Evolutionary conservation across 208 protist genomes (phyloP).

Genomic region (Trypanosomatidae sp.): DNA sequence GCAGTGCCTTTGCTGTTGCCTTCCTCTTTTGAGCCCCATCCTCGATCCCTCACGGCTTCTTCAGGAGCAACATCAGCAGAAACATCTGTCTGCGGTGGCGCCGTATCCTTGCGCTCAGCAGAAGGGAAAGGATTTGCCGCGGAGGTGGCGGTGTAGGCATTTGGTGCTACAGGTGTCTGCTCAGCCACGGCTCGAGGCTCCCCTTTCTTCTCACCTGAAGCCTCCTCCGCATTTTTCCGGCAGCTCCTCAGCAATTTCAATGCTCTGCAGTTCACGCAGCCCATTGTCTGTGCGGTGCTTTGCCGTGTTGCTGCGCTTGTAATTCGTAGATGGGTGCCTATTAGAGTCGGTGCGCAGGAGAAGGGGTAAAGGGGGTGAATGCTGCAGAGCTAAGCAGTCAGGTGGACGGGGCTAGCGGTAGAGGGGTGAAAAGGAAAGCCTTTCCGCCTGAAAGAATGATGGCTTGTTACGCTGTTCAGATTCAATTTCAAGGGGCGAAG

Average conservation of each 20-base stretch:
- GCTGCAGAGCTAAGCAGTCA: background rate
- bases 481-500: background rate
- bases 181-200: conserved; percentile 11
- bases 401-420: background rate
- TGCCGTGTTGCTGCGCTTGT: background rate
- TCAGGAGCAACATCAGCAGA: background rate
- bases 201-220: conserved; percentile 7
- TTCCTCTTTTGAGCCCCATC: background rate
- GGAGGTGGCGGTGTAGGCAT: background rate
- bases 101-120: background rate
- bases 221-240: conserved; percentile 12
- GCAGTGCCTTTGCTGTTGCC: background rate
- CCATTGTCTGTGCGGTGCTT: conserved; percentile 9
- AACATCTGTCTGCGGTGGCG: background rate
- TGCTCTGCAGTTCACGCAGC: conserved; percentile 16
- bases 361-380: background rate
- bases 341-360: background rate
- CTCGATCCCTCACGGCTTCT: background rate
- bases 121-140: background rate
- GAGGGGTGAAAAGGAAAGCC: background rate
- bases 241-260: conserved; percentile 4
- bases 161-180: background rate
- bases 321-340: background rate
- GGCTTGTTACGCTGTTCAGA: background rate
- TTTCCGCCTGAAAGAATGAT: background rate